Evolutionary conservation across 208 protist species (phyloP).

Genomic region (Leishmania tarentolae): DNA sequence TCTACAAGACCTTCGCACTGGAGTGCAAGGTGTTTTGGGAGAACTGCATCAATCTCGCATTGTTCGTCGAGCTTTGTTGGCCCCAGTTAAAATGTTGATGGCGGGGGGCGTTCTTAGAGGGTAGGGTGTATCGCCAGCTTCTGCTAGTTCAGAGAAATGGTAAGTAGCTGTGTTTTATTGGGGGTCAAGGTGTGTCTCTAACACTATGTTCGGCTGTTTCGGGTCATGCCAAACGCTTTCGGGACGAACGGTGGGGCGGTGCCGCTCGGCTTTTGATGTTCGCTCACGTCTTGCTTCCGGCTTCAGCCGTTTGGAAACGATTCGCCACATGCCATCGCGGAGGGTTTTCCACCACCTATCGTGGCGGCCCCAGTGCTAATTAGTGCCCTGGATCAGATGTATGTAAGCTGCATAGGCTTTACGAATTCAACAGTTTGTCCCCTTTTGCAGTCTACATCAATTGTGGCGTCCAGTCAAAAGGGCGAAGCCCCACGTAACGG

Average conservation of each 20-base stretch:
- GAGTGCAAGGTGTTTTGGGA: no score
- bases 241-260: not conserved
- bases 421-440: not conserved
- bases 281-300: not conserved
- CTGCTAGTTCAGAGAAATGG: no score
- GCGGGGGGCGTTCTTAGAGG: no score
- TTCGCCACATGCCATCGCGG: no score
- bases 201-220: not conserved
- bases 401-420: not conserved
- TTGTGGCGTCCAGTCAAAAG: not conserved
- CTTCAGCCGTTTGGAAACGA: not conserved
- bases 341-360: not conserved
- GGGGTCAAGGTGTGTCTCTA: not conserved
- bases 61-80: no score
- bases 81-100: fast-evolving
- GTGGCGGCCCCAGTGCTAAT: not conserved
- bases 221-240: fast-evolving
- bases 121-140: fast-evolving
- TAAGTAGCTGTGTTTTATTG: no score
- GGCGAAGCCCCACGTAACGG: fast-evolving
- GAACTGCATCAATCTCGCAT: fast-evolving
- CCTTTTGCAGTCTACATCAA: no score
- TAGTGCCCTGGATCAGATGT: not conserved
- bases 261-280: not conserved
- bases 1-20: no score